A percentile compares a stretch with the other conserved stretches of the same genome.
Evolutionary conservation across 495 filamentous ascomycete genomes (phyloP).

Genomic region (Aeminium ludgeri): DNA sequence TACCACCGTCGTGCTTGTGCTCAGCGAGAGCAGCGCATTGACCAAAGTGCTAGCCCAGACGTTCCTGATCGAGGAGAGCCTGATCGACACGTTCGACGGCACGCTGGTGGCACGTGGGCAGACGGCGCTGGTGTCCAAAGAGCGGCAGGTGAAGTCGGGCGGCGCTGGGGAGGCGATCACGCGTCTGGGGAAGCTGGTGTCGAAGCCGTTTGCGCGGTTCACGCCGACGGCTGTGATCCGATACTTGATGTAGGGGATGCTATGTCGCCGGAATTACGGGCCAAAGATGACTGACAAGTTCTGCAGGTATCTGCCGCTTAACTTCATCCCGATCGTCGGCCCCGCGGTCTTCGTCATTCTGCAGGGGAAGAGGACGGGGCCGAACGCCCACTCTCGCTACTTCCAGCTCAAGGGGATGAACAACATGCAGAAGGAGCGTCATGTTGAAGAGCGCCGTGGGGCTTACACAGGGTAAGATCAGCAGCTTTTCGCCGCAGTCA

Average conservation of each 20-base stretch:
- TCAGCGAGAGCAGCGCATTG: slow-evolving; percentile 67
- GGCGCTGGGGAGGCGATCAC: slow-evolving; percentile 37
- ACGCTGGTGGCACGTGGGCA: slow-evolving; percentile 24
- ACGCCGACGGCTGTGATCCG: slow-evolving; percentile 47
- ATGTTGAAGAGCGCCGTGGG: slow-evolving; percentile 43
- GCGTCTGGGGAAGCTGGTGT: slow-evolving; percentile 56
- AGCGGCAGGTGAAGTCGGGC: slow-evolving; percentile 51
- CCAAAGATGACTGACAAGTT: slow-evolving; percentile 48
- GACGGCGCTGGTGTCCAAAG: slow-evolving; percentile 44
- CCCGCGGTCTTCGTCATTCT: slow-evolving; percentile 61
- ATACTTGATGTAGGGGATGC: slow-evolving; percentile 41
- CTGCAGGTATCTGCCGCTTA: slow-evolving; percentile 65
- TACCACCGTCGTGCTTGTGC: slow-evolving; percentile 57
- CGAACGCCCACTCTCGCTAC: slow-evolving; percentile 43
- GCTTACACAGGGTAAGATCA: slow-evolving; percentile 55
- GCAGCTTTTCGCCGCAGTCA: no score
- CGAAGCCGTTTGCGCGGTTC: slow-evolving; percentile 50
- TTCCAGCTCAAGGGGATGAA: slow-evolving; percentile 80
- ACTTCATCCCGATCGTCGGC: slow-evolving; percentile 80
- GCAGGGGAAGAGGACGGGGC: slow-evolving; percentile 46
- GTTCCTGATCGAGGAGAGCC: slow-evolving; percentile 60
- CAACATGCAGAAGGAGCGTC: slow-evolving; percentile 41
- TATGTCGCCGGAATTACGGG: slow-evolving; percentile 40
- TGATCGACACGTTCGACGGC: slow-evolving; percentile 85
- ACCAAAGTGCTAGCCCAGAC: slow-evolving; percentile 55